These are phyloP conservation scores for Ailanthus altissimus DNA, from an alignment of 345 rosid genomes.

Conservation along the genomic window DNA sequence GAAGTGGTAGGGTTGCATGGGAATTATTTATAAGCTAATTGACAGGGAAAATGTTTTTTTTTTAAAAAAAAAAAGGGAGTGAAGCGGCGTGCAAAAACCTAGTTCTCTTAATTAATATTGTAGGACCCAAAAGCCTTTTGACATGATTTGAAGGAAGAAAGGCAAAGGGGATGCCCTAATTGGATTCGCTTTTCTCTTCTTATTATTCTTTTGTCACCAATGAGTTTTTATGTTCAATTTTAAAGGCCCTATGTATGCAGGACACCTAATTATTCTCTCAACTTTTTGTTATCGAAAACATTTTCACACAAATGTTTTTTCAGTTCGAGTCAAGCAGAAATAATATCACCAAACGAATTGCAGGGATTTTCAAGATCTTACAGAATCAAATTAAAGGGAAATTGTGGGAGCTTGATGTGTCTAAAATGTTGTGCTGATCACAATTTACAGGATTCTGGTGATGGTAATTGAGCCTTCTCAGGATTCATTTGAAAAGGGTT, in stretches of 20 bases:
- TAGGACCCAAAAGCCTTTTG: neutral
- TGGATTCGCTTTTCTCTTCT: constrained; percentile 13
- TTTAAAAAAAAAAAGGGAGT: neutral
- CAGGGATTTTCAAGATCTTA: neutral
- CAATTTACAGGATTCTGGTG: too few relatives aligned
- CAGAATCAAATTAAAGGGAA: neutral
- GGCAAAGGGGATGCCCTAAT: neutral
- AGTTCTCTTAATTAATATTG: neutral
- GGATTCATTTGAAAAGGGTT: neutral
- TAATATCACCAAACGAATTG: neutral
- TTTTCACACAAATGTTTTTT: too few relatives aligned
- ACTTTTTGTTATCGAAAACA: neutral
- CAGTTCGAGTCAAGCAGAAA: neutral
- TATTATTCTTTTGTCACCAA: neutral
- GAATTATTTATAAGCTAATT: neutral
- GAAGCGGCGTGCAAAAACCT: constrained; percentile 16
- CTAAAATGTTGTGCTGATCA: neutral
- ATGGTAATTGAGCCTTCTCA: too few relatives aligned
- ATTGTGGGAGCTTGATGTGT: neutral
- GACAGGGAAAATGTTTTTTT: neutral
- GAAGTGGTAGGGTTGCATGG: neutral
- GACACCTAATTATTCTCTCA: neutral
- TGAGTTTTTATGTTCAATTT: neutral
- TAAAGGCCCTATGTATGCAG: neutral
- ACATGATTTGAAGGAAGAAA: neutral